Percentiles rank a stretch among this genome's conserved stretches.
These are phyloP conservation scores for Podila minutissima DNA, from an alignment of 192 early-diverging fungal species.

Conservation along the genomic window DNA sequence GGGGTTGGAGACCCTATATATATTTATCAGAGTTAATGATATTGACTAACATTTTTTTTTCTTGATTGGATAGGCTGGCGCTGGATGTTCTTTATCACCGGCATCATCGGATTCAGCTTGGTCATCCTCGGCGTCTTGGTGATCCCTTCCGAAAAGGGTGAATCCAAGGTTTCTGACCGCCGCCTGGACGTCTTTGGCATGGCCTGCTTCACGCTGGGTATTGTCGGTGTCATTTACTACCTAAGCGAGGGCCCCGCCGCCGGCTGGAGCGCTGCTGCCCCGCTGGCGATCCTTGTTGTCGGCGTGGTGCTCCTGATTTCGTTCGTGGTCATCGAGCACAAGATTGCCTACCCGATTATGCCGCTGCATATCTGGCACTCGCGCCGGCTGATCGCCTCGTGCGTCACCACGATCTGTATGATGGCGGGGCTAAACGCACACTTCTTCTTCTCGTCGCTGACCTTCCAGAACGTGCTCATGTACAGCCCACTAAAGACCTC, in stretches of 20 bases:
- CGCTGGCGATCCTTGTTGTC: constrained; percentile 1
- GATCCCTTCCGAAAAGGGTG: background rate
- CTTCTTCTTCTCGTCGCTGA: background rate
- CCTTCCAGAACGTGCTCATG: constrained; percentile 2
- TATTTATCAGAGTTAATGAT: too few relatives aligned
- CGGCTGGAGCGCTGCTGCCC: background rate
- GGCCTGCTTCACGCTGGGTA: constrained; percentile 4
- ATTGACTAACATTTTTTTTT: too few relatives aligned
- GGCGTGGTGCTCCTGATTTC: background rate
- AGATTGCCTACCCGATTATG: constrained; percentile 4
- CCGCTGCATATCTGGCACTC: constrained; percentile 12
- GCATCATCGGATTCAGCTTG: constrained; percentile 12
- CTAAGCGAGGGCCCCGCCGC: constrained; percentile 15
- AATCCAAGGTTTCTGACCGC: background rate
- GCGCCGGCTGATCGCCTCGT: constrained; percentile 1
- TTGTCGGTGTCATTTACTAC: constrained; percentile 16
- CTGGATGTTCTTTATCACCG: constrained; percentile 37
- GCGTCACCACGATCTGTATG: background rate
- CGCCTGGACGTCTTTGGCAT: constrained; percentile 19
- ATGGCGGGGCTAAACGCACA: background rate
- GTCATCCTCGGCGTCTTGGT: constrained; percentile 9
- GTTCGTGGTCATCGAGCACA: constrained; percentile 1
- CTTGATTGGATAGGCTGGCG: constrained; percentile 5
- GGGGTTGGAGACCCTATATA: too few relatives aligned
- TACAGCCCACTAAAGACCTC: constrained; percentile 3